Evolutionary conservation across 163 green algal genomes (phyloP), one percentile per base, ranked within the genome.

Genomic region (Trebouxia gelatinosa): DNA sequence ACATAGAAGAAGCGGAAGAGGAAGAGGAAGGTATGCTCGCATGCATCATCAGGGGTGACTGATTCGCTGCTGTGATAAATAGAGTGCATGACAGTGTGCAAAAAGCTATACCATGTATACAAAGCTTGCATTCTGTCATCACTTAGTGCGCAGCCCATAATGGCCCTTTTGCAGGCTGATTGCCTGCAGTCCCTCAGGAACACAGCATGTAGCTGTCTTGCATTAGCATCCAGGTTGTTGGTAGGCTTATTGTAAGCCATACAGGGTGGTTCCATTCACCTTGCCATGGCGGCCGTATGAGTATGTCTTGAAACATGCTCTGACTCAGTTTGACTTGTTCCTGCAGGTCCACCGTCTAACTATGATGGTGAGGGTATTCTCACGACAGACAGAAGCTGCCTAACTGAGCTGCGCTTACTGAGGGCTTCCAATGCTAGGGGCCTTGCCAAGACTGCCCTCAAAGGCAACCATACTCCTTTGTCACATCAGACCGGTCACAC

Each of bases 301-400:
- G n/a, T n/a, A n/a, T n/a, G n/a, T n/a, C n/a, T n/a, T 54, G 43
- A 54, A 13, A 54, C 13, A 54, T 54, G 43, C 43, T 54, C 43
- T 54, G 43, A 54, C 43, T 9, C 43, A 54, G 43, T 13, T 54
- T 54, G 9, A 9, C 9, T 54, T 13, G 13, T 51, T 21, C 3
- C 38, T 51, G 46, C 81, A 85, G 80, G 77, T 23, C 74, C 54
- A 29, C 72, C 72, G 6, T 85, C 43, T 6, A 51, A 62, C 54
- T 88, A 88, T 35, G 72, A 81, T 31, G 81, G 83, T 21, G 77
- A 70, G 0, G 84, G 84, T 5, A 38, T 79, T 5, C 78, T 88
- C 19, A 54, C 61, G 0, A 77, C 74, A 17, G 46, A 78, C n/a
- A 58, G 79, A 16, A 26, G 57, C 11, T 66, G 64, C 19, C 79